Conservation (phyloP, 2,329 filamentous ascomycete genomes). For the Talaromyces marneffei region DNA sequence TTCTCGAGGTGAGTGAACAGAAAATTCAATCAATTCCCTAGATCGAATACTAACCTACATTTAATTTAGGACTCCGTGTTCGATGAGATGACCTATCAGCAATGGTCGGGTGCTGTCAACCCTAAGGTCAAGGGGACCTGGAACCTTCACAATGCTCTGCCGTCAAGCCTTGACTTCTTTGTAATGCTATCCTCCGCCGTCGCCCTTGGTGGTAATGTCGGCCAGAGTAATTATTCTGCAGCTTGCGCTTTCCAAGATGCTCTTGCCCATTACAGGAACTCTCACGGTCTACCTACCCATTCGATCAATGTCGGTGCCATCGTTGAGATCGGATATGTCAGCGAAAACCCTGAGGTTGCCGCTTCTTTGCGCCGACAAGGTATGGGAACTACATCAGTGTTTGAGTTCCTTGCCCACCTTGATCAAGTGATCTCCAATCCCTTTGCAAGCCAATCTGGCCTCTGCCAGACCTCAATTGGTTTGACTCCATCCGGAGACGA, state of each 20-base stretch:
- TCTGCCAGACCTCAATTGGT: slow-evolving; percentile 13
- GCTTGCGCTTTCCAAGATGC: slow-evolving; percentile 33
- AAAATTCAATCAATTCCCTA: background rate
- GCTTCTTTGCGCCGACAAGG: background rate
- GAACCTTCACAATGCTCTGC: slow-evolving; percentile 25
- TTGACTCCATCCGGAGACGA: background rate
- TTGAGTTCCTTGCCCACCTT: slow-evolving; percentile 13
- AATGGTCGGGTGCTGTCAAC: slow-evolving; percentile 19
- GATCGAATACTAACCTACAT: background rate
- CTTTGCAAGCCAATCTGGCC: slow-evolving; percentile 10
- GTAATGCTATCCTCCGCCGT: background rate
- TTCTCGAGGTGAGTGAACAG: slow-evolving; percentile 22
- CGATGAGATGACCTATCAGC: slow-evolving; percentile 25
- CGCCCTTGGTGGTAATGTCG: background rate
- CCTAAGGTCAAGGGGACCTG: slow-evolving; percentile 12
- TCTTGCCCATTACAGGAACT: slow-evolving; percentile 24
- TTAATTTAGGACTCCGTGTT: slow-evolving; percentile 22
- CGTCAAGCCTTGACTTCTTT: slow-evolving; percentile 9
- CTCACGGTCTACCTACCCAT: slow-evolving; percentile 18
- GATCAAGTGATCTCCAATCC: slow-evolving; percentile 13
- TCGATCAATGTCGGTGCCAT: slow-evolving; percentile 28
- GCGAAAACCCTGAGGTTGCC: slow-evolving; percentile 18
- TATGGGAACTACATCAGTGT: slow-evolving; percentile 2
- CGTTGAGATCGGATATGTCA: slow-evolving; percentile 27
- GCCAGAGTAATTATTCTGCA: background rate